Evolutionary conservation across 495 filamentous ascomycete genomes (phyloP).

Genomic region (Xanthoparmelia taractica): DNA sequence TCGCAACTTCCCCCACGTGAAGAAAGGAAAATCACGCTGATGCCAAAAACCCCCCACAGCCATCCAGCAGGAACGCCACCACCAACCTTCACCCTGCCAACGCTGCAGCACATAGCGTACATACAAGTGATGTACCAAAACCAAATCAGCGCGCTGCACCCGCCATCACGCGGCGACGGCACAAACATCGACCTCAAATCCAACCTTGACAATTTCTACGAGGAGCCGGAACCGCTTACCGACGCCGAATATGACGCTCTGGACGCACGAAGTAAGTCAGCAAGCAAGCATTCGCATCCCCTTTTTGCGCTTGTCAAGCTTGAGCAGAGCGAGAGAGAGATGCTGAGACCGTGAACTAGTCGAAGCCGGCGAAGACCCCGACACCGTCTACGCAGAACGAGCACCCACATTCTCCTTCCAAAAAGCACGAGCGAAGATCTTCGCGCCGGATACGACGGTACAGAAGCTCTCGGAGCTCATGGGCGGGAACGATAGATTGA

Average conservation of each 20-base stretch:
- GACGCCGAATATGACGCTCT: slow-evolving; percentile 5
- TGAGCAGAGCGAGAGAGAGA: no score
- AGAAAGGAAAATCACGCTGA: not conserved
- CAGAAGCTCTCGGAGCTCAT: slow-evolving; percentile 13
- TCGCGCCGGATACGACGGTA: not conserved
- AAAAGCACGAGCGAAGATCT: slow-evolving; percentile 11
- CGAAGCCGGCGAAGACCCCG: not conserved
- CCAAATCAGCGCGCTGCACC: slow-evolving; percentile 18
- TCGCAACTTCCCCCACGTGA: not conserved
- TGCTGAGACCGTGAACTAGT: not conserved
- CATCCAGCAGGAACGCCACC: not conserved
- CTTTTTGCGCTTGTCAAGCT: no score
- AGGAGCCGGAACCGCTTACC: not conserved
- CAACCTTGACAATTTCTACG: slow-evolving; percentile 11
- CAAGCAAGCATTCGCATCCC: no score
- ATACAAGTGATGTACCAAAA: slow-evolving; percentile 24
- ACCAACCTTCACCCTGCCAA: slow-evolving; percentile 19
- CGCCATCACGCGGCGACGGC: slow-evolving; percentile 7
- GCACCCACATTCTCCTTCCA: not conserved
- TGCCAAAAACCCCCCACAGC: not conserved
- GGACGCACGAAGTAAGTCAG: not conserved
- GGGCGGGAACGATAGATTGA: not conserved
- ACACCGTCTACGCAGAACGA: not conserved
- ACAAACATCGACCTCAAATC: slow-evolving; percentile 3
- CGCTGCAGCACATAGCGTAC: slow-evolving; percentile 27